Percentiles rank a stretch among this genome's conserved stretches.
Conservation (phyloP, 306 rosid species). For the Ormosia semicastrata region DNA sequence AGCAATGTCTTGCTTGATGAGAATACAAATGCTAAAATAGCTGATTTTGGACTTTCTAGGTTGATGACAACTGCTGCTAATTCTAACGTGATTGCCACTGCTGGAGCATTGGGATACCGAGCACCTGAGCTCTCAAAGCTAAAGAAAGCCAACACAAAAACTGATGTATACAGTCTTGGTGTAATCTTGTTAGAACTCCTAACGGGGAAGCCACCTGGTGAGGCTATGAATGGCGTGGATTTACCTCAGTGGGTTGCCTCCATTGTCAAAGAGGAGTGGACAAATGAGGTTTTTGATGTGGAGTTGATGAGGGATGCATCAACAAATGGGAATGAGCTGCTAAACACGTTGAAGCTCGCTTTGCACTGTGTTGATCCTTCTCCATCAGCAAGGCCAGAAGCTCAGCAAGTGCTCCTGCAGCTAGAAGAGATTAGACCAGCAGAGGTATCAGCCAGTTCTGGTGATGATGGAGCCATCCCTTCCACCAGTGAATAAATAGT, state of each 20-base stretch:
- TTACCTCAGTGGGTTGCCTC: slow-evolving; percentile 99
- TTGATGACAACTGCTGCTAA: slow-evolving; percentile 85
- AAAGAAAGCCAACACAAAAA: slow-evolving; percentile 80
- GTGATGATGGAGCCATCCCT: slow-evolving; percentile 59
- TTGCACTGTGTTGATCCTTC: slow-evolving; percentile 98
- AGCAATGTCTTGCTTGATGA: slow-evolving; percentile 76
- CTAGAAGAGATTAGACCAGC: slow-evolving; percentile 77
- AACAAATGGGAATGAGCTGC: slow-evolving; percentile 71
- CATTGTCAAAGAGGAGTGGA: slow-evolving; percentile 96
- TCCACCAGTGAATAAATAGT: slow-evolving; percentile 45
- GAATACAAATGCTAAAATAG: slow-evolving; percentile 51
- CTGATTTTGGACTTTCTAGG: slow-evolving; percentile 81
- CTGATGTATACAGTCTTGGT: slow-evolving; percentile 90
- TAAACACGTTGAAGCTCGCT: slow-evolving; percentile 81
- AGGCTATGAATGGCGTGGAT: slow-evolving; percentile 80
- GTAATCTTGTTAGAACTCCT: slow-evolving; percentile 91
- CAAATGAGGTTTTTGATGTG: slow-evolving; percentile 84
- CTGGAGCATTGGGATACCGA: slow-evolving; percentile 82
- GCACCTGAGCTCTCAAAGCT: slow-evolving; percentile 88
- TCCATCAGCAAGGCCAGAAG: slow-evolving; percentile 85
- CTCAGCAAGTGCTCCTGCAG: slow-evolving; percentile 71
- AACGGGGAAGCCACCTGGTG: slow-evolving; percentile 91
- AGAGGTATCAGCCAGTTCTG: slow-evolving; percentile 46
- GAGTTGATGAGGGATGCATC: slow-evolving; percentile 88
- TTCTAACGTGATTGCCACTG: slow-evolving; percentile 83